Evolutionary conservation across 176 grass and related monocot genomes (phyloP).

Genomic region (Luzula sylvatica): DNA sequence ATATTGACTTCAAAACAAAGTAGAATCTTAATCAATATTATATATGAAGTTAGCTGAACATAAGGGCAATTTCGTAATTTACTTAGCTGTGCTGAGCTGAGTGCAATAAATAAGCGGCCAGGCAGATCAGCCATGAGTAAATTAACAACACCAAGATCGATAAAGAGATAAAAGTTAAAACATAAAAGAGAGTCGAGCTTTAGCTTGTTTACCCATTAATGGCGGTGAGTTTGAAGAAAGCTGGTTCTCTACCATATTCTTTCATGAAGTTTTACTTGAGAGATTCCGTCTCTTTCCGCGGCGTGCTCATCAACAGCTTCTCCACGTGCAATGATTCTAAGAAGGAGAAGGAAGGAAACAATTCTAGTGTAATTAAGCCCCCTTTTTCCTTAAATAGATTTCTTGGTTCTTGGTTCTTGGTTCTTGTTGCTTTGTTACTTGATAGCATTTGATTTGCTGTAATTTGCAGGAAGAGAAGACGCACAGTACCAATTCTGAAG

Average conservation of each 20-base stretch:
- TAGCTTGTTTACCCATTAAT: neutral
- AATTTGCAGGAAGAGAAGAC: constrained; percentile 2
- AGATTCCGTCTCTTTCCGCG: neutral
- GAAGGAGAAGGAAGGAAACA: neutral
- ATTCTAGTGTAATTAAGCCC: neutral
- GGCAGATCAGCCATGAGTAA: neutral
- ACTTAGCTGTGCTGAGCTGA: neutral
- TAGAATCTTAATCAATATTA: no score
- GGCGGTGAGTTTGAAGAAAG: constrained; percentile 3
- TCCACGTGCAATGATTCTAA: neutral
- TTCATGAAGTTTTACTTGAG: neutral
- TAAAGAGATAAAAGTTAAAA: neutral
- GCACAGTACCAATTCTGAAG: neutral
- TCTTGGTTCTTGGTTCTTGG: no score
- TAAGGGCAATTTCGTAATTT: constrained; percentile 1
- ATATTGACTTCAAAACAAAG: neutral
- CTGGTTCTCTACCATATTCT: neutral
- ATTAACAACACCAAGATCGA: neutral
- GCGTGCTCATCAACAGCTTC: constrained; percentile 1
- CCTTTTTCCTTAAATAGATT: no score
- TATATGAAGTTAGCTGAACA: neutral
- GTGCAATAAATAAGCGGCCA: constrained; percentile 19
- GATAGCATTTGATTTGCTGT: neutral
- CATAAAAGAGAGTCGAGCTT: neutral
- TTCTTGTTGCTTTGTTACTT: neutral